phyloP scores from a whole-genome alignment of 805 yeast genomes.

The Ogataea haglerorum region DNA sequence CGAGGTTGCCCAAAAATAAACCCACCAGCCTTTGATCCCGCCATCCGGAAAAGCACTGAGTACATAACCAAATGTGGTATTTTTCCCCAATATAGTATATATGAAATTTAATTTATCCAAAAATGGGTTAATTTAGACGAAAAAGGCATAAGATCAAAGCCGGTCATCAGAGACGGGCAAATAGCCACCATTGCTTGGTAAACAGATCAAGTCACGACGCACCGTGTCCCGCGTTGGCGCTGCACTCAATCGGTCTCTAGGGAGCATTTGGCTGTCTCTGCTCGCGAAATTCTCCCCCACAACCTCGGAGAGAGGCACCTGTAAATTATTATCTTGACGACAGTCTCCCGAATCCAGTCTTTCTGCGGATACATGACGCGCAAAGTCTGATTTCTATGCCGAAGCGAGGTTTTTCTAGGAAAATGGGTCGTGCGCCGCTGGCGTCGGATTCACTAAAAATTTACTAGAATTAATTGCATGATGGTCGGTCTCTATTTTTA shows the following conservation, averaged over 20 bases:
- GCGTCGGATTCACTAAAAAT: conserved; percentile 8
- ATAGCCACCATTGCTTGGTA: not conserved
- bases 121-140: not conserved
- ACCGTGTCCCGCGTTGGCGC: not conserved
- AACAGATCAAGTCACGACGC: not conserved
- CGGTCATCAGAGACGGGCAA: not conserved
- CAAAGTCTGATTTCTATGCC: not conserved
- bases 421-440: conserved; percentile 2
- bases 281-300: not conserved
- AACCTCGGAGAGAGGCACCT: not conserved
- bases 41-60: not conserved
- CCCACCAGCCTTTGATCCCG: not conserved
- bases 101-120: not conserved
- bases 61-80: not conserved
- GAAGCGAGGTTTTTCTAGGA: not conserved
- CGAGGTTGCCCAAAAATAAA: not conserved
- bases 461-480: conserved; percentile 4
- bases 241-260: not conserved
- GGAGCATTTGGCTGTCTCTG: no score
- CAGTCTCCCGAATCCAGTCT: not conserved
- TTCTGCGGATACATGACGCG: not conserved
- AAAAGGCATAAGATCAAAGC: not conserved
- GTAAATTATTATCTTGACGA: not conserved
- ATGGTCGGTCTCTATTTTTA: conserved; percentile 6
- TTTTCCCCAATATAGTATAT: not conserved